Conservation (phyloP, 1,139 yeast genomes). For the Sugiyamaella paludigena region DNA sequence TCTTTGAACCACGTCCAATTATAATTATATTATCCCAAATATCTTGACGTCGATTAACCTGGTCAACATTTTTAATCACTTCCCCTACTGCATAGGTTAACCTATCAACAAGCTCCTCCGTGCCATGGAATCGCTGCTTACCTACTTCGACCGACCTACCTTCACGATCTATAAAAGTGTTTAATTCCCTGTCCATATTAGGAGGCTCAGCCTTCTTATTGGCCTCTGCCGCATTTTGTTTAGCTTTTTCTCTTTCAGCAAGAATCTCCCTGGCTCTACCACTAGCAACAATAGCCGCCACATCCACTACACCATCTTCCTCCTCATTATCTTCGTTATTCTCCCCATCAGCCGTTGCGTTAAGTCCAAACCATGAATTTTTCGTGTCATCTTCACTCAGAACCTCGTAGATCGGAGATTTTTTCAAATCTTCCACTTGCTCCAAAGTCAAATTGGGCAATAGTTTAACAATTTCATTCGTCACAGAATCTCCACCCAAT, state of each 20-base stretch:
- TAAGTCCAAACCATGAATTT: constrained; percentile 56
- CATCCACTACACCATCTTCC: constrained; percentile 77
- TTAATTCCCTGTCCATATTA: constrained; percentile 49
- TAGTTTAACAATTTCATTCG: constrained; percentile 47
- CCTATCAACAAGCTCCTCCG: constrained; percentile 53
- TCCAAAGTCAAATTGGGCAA: constrained; percentile 57
- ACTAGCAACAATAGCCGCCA: constrained; percentile 84
- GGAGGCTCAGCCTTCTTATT: constrained; percentile 40
- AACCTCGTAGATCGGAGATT: constrained; percentile 74
- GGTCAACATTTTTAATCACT: constrained; percentile 57
- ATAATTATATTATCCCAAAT: constrained; percentile 83
- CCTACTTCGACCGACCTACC: constrained; percentile 65
- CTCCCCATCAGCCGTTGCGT: constrained; percentile 37
- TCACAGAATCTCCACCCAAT: constrained; percentile 65
- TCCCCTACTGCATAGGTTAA: constrained; percentile 57
- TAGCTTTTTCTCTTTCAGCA: constrained; percentile 54
- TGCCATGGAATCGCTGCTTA: constrained; percentile 82
- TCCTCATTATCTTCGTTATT: constrained; percentile 43
- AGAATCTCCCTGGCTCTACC: constrained; percentile 66
- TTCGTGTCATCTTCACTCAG: constrained; percentile 58
- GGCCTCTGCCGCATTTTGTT: constrained; percentile 38
- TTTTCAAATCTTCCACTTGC: constrained; percentile 75
- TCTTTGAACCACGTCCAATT: constrained; percentile 71
- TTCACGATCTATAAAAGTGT: constrained; percentile 59
- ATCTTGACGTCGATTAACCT: constrained; percentile 71